phyloP scores from a whole-genome alignment of 768 basidiomycete species.

The Xanthoconium purpureum region DNA sequence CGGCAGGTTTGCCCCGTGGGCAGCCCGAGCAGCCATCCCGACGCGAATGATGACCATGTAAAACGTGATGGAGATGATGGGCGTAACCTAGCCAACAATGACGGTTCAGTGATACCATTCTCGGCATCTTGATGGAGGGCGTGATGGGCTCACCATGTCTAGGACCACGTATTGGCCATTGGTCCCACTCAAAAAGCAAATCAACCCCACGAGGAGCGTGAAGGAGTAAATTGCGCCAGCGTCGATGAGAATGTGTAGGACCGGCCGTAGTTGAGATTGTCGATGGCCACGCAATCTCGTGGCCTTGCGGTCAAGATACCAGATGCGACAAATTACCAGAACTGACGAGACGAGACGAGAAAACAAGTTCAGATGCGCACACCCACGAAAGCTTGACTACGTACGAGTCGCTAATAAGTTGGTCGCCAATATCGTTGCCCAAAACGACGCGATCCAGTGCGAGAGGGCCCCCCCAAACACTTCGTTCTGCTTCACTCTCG shows the following conservation, averaged over 20 bases:
- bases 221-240: background rate
- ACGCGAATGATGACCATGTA: background rate
- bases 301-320: background rate
- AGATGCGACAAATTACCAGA: background rate
- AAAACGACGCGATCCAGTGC: background rate
- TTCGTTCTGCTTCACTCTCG: background rate
- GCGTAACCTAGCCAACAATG: background rate
- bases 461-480: background rate
- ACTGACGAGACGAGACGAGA: background rate
- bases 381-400: background rate
- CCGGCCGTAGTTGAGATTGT: background rate
- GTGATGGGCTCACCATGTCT: background rate
- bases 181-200: background rate
- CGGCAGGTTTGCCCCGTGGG: too few species aligned
- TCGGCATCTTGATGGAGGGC: background rate
- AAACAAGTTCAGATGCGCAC: background rate
- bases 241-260: background rate
- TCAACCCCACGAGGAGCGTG: background rate
- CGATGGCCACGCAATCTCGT: background rate
- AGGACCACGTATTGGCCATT: background rate
- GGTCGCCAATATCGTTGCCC: background rate
- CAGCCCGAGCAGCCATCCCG: background rate
- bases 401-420: background rate
- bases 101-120: background rate
- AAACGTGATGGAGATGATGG: background rate